phyloP scores from a whole-genome alignment of 1,284 basidiomycete species.

The Tylopilus orsonianus region DNA sequence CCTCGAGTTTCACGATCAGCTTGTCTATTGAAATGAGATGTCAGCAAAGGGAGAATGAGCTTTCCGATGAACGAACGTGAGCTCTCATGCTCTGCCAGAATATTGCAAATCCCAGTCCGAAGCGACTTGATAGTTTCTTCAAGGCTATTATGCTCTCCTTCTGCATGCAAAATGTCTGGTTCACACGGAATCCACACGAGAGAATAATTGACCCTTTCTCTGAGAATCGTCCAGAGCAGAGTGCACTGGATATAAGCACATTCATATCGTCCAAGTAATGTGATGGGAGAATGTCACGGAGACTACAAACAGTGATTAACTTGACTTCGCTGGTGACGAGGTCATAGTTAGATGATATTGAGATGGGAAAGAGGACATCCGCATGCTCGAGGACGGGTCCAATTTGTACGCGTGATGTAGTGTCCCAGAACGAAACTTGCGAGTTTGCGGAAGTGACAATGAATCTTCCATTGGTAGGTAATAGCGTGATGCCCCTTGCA shows the following conservation, averaged over 20 bases:
- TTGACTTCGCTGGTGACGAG: slow-evolving; percentile 1
- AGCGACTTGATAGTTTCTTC: slow-evolving; percentile 7
- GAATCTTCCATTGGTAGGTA: slow-evolving; percentile 2
- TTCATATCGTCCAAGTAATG: not conserved
- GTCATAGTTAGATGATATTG: slow-evolving; percentile 4
- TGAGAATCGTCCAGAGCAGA: no score
- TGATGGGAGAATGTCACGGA: slow-evolving; percentile 3
- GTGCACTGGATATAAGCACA: no score
- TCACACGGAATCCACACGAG: not conserved
- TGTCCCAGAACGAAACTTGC: slow-evolving; percentile 17
- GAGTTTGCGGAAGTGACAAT: slow-evolving; percentile 1
- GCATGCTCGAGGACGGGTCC: slow-evolving; percentile 5
- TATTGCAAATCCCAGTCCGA: not conserved
- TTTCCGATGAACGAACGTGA: slow-evolving; percentile 4
- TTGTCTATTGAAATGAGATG: not conserved
- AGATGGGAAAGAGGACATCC: slow-evolving; percentile 1
- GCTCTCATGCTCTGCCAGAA: slow-evolving; percentile 8
- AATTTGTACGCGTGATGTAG: slow-evolving; percentile 1
- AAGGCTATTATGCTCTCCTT: not conserved
- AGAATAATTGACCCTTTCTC: not conserved
- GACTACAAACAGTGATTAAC: not conserved
- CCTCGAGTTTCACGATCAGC: slow-evolving; percentile 4
- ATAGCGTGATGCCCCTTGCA: slow-evolving; percentile 5
- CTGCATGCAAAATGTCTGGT: not conserved
- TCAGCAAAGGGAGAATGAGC: not conserved